Percentiles rank a stretch among this genome's conserved stretches.
phyloP scores from a whole-genome alignment of 2,329 filamentous ascomycete species.

The Colletotrichum sp. region DNA sequence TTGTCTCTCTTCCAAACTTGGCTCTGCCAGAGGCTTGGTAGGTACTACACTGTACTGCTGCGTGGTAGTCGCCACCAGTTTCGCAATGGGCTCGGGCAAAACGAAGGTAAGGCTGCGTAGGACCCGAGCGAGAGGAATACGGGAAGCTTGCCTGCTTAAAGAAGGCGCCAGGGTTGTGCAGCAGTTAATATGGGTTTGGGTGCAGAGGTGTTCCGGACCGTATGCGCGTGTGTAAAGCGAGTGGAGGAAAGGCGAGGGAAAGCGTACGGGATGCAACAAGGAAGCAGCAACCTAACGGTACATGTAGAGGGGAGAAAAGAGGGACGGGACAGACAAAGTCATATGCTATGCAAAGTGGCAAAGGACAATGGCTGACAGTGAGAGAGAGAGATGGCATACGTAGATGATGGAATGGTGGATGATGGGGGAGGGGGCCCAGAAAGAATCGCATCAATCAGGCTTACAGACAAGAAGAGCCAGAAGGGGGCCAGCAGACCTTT shows the following conservation, averaged over 20 bases:
- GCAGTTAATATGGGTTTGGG: conserved; percentile 5
- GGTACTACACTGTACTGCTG: neutral
- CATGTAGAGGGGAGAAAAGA: neutral
- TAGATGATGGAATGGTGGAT: conserved; percentile 8
- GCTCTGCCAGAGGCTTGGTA: neutral
- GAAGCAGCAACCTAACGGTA: neutral
- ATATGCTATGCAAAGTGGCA: conserved; percentile 16
- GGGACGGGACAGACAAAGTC: conserved; percentile 7
- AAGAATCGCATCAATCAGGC: neutral
- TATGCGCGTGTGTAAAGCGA: neutral
- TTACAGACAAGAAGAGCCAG: neutral
- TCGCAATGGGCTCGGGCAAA: neutral
- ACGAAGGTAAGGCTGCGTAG: neutral
- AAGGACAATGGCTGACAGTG: neutral
- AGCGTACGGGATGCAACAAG: neutral
- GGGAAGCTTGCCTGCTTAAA: conserved; percentile 18
- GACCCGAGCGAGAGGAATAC: neutral
- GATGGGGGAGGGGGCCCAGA: neutral
- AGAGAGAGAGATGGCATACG: neutral
- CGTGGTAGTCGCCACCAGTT: neutral
- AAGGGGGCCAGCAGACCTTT: neutral
- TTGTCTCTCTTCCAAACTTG: neutral
- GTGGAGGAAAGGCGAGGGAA: neutral
- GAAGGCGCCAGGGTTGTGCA: conserved; percentile 15
- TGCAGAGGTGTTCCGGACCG: neutral